Base-by-base conservation (phyloP, 495 filamentous ascomycete genomes). In the Mycothermus thermophilus region DNA sequence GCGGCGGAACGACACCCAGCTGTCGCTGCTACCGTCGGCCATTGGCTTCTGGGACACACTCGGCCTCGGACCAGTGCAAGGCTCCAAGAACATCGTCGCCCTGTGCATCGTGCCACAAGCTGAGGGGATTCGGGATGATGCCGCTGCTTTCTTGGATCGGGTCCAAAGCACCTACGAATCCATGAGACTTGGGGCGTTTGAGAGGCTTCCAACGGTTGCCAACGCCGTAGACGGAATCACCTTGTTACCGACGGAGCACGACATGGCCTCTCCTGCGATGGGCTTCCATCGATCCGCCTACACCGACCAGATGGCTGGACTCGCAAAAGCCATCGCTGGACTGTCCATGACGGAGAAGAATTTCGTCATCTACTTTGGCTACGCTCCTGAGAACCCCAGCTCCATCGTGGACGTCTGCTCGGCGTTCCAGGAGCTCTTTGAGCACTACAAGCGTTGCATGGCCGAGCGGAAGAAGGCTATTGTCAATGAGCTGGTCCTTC, bases 41-140 rank as follows among this genome's bases (percentile, higher is more conserved):
- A 51, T 94, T 7, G 51, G 69, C 0, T 99, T 96, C 47, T 96
- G 92, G 92, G 86, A 96, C 43, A 80, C 78, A 15, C 67, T 96
- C 40, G 80, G 83, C 4, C 68, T 99, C 16, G 76, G 73, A 13
- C 90, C 92, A 13, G 70, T 74, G 21, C 72, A 75, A 51, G 85
- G 83, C 1, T 42, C 63, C 2, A 99, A 95, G 56, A 74, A 93
- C 47, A 64, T 95, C 19, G 70, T 72, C 8, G 74, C 77, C 9
- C 74, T 85, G 45, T 92, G 83, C 44, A 66, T 95, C n/a, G 79
- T 80, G 48, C 84, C 87, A 6, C 53, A 63, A 23, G 56, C 63
- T 19, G 67, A 75, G 14, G 69, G 70, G 7, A 57, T 78, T 28
- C 49, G 54, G 35, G 67, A 75, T 14, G 74, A 71, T 34, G 71